These are phyloP conservation scores for Pseudomassariella vexata DNA, from an alignment of 2,329 filamentous ascomycete genomes.

Conservation along the genomic window DNA sequence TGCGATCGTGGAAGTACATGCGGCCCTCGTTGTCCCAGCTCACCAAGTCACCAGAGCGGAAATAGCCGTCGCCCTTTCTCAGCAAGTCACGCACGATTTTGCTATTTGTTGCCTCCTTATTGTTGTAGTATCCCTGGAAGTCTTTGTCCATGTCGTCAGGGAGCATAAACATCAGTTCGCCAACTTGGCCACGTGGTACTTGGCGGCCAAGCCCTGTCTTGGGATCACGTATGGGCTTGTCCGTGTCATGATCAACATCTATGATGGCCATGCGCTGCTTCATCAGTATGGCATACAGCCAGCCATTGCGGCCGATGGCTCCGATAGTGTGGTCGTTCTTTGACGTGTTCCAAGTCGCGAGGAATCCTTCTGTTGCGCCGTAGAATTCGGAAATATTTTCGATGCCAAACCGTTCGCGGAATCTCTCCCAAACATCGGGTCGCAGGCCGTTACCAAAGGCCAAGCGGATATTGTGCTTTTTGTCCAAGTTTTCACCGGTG, in stretches of 20 bases:
- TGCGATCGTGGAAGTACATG: slow-evolving; percentile 75
- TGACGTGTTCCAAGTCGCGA: slow-evolving; percentile 66
- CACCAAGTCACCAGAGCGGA: slow-evolving; percentile 78
- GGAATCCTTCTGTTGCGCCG: slow-evolving; percentile 66
- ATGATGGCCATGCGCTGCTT: slow-evolving; percentile 52
- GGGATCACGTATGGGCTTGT: slow-evolving; percentile 61
- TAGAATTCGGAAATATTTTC: slow-evolving; percentile 75
- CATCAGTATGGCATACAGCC: slow-evolving; percentile 51
- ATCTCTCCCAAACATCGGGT: slow-evolving; percentile 78
- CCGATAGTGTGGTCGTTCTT: slow-evolving; percentile 69
- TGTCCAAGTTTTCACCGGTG: slow-evolving; percentile 65
- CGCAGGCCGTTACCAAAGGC: slow-evolving; percentile 83
- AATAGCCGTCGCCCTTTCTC: slow-evolving; percentile 71
- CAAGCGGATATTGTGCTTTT: slow-evolving; percentile 63
- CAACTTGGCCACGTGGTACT: slow-evolving; percentile 55
- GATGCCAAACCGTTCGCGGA: slow-evolving; percentile 76
- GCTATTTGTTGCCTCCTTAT: slow-evolving; percentile 60
- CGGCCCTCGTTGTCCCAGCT: slow-evolving; percentile 65
- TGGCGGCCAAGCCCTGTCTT: slow-evolving; percentile 62
- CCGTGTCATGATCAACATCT: slow-evolving; percentile 64
- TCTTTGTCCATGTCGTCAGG: slow-evolving; percentile 57
- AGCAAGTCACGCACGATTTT: slow-evolving; percentile 75
- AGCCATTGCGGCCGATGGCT: slow-evolving; percentile 70
- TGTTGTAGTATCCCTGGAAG: slow-evolving; percentile 81
- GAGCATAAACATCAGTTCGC: slow-evolving; percentile 70